Evolutionary conservation across 306 rosid species (phyloP), one percentile per base, ranked within the genome.

Genomic region (Vachellia pachyceras): DNA sequence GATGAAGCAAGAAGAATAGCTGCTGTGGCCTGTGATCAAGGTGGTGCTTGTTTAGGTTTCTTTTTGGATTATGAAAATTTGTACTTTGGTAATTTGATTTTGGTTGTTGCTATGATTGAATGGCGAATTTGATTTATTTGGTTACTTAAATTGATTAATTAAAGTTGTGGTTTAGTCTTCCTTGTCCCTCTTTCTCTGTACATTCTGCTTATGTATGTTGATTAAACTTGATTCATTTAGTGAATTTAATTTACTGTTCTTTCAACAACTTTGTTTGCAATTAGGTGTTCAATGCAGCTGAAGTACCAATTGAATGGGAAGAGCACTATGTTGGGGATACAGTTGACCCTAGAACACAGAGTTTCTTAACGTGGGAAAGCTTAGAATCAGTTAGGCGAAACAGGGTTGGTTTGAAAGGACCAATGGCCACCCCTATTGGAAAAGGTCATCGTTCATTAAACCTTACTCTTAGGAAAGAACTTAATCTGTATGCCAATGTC

Each of bases 351-450:
- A 86, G 94, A 82, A 96, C 99, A 6, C 97, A 96, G 76, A 96
- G 99, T 84, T 96, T 92, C 77, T 85, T 96, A 3, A 93, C 99
- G 82, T 96, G 97, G 99, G 99, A 96, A 83, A 96, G 99, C 85
- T 87, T 96, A 64, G 99, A 93, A 82, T 96, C 99, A 0, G 97
- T 96, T 11, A 82, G 97, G 73, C 75, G 35, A 82, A 96, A 96
- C 69, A 39, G 77, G 88, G 97, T 96, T 52, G 98, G 99, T 82
- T 87, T 96, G 94, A 96, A 96, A 87, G 99, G 99, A 44, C 99
- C 99, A 11, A 96, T 96, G 99, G 98, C 99, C 57, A 96, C 98
- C 45, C 99, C 99, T 10, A 93, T 96, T 87, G 98, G 99, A 72
- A 93, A 92, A 83, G 98, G 98, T 45, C 98, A 93, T 87, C 99